Evolutionary conservation across 768 basidiomycete genomes (phyloP), one percentile per base, ranked within the genome.

Genomic region (Boletus reticulatus): DNA sequence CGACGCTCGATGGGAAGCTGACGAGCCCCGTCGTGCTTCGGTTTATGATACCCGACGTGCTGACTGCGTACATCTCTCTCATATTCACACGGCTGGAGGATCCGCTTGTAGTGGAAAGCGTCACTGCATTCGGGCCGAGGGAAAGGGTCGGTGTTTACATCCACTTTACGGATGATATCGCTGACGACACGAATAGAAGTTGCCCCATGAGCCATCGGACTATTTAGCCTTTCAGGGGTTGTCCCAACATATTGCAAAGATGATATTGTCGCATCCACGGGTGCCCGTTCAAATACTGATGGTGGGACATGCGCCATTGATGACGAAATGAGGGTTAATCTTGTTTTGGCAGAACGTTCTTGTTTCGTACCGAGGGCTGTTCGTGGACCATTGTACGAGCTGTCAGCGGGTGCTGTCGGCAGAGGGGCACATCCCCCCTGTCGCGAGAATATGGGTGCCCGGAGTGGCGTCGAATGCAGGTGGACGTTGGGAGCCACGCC

Each of bases 341-440:
- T 24, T 32, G 49, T 36, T 37, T 3, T 38, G 19, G 41, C 7
- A 87, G 84, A 74, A 65, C 37, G 70, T 86, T 22, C 75, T 88
- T 20, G 68, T 70, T 6, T 75, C 82, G 0, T 92, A 91, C 65
- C 74, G 75, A 32, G 78, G 76, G 7, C 69, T 92, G 22, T 91
- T 91, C 60, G 73, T 83, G 48, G 78, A 82, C 32, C 78, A 73
- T 4, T 92, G 89, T 61, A 69, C 70, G 22, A 71, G 67, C 31
- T 92, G 89, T 62, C 73, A 79, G 46, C 82, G 88, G 17, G 84
- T 91, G 27, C 71, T 90, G 20, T 85, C 86, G 0, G 73, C 76
- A 3, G 88, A 91, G 60, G 85, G 84, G 0, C 87, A 90, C 65
- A 75, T 87, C 9, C 89, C 89, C 1, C 84, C 88, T 0, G 85